Conservation (phyloP, 2,329 filamentous ascomycete species). For the Cordyceps farinosa region DNA sequence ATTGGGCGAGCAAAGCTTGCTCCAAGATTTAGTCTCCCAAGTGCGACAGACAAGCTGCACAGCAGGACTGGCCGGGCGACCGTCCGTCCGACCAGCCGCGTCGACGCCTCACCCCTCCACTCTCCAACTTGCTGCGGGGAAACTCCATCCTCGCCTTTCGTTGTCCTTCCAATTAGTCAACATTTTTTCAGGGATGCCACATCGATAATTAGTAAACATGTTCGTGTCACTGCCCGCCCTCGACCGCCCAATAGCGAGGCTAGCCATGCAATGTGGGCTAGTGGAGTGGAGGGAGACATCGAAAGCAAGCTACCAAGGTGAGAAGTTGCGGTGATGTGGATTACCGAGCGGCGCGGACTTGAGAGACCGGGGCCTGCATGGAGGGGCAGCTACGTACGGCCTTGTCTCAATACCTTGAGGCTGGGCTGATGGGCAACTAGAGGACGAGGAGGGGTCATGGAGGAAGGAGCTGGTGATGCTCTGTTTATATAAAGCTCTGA, state of each 20-base stretch:
- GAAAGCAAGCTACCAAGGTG: background rate
- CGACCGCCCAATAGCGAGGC: background rate
- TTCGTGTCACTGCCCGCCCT: background rate
- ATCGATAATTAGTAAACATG: constrained; percentile 8
- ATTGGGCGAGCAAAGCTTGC: background rate
- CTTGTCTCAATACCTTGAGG: background rate
- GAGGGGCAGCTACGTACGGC: background rate
- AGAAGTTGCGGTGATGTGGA: constrained; percentile 6
- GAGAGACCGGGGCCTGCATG: background rate
- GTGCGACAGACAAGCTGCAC: background rate
- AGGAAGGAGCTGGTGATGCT: background rate
- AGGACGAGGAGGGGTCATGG: background rate
- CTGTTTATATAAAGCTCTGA: constrained; percentile 12
- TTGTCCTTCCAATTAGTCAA: constrained; percentile 10
- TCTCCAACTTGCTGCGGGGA: background rate
- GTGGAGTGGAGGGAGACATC: constrained; percentile 4
- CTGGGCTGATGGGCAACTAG: background rate
- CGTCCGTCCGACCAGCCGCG: background rate
- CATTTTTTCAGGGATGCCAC: background rate
- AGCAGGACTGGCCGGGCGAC: background rate
- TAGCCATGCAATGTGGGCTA: constrained; percentile 1
- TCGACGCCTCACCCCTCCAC: background rate
- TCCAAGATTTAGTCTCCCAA: background rate
- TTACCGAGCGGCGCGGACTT: background rate
- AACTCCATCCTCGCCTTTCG: background rate